Evolutionary conservation across 2,329 filamentous ascomycete species (phyloP).

Genomic region (Fusarium brachygibbosum): DNA sequence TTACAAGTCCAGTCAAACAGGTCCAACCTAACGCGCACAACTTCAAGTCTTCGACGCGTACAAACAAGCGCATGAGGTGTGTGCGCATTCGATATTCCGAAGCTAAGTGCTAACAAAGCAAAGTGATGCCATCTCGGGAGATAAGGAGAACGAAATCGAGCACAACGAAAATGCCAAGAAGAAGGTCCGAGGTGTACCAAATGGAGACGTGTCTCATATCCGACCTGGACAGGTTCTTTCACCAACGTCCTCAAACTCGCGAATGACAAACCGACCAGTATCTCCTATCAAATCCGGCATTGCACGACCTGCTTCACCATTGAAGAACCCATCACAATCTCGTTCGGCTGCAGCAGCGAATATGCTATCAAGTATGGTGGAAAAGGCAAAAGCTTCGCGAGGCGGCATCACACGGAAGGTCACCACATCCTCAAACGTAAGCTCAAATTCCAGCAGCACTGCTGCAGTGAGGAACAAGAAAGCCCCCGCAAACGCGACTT

Average conservation of each 20-base stretch:
- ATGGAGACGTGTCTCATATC: conserved; percentile 56
- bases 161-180: conserved; percentile 78
- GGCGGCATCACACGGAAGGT: conserved; percentile 62
- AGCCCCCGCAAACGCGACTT: conserved; percentile 55
- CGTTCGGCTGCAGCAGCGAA: conserved; percentile 60
- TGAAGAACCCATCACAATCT: conserved; percentile 64
- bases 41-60: conserved; percentile 45
- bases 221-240: conserved; percentile 76
- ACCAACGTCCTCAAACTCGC: conserved; percentile 84
- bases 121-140: conserved; percentile 74
- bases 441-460: conserved; percentile 57
- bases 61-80: conserved; percentile 67
- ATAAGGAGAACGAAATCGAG: conserved; percentile 82
- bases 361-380: conserved; percentile 69
- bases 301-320: conserved; percentile 71
- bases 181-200: conserved; percentile 62
- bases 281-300: conserved; percentile 71
- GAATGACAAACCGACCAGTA: conserved; percentile 65
- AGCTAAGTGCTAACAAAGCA: conserved; percentile 45
- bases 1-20: conserved; percentile 55
- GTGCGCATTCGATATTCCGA: conserved; percentile 33
- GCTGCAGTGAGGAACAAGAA: conserved; percentile 53
- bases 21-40: conserved; percentile 43
- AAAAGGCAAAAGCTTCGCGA: conserved; percentile 70
- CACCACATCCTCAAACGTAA: conserved; percentile 60